These are phyloP conservation scores for Pythium insidiosum DNA, from an alignment of 352 stramenopile species.

Conservation along the genomic window DNA sequence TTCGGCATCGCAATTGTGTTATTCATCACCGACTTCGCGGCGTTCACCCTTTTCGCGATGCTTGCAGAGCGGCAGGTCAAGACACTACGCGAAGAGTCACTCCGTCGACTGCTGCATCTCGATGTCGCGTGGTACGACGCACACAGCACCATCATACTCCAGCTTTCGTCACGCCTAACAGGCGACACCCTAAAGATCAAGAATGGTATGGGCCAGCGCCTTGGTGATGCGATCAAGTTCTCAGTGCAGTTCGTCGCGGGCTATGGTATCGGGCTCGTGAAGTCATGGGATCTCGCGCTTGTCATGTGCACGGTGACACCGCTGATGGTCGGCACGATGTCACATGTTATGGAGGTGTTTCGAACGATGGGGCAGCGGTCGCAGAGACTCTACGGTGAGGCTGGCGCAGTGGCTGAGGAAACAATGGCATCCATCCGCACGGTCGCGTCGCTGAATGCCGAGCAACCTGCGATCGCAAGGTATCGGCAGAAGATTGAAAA, in stretches of 20 bases:
- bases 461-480: constrained; percentile 29
- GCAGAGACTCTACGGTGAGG: constrained; percentile 40
- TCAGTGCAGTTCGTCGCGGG: constrained; percentile 25
- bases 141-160: constrained; percentile 26
- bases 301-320: constrained; percentile 43
- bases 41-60: constrained; percentile 20
- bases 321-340: constrained; percentile 26
- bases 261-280: constrained; percentile 34
- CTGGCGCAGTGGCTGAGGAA: constrained; percentile 43
- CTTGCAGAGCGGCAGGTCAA: constrained; percentile 41
- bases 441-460: constrained; percentile 34
- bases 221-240: constrained; percentile 32
- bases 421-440: constrained; percentile 55
- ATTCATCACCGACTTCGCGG: constrained; percentile 17
- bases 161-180: constrained; percentile 32
- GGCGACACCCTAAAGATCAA: constrained; percentile 53
- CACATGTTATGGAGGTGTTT: constrained; percentile 20
- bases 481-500: constrained; percentile 18
- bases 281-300: constrained; percentile 36
- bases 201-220: constrained; percentile 42
- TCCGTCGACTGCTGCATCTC: constrained; percentile 40
- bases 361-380: constrained; percentile 11
- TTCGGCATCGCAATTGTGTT: constrained; percentile 13
- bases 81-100: constrained; percentile 16
- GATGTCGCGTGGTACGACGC: constrained; percentile 49